Evolutionary conservation across 345 rosid species (phyloP), one percentile per base, ranked within the genome.

Genomic region (Aquilaria sinensis): DNA sequence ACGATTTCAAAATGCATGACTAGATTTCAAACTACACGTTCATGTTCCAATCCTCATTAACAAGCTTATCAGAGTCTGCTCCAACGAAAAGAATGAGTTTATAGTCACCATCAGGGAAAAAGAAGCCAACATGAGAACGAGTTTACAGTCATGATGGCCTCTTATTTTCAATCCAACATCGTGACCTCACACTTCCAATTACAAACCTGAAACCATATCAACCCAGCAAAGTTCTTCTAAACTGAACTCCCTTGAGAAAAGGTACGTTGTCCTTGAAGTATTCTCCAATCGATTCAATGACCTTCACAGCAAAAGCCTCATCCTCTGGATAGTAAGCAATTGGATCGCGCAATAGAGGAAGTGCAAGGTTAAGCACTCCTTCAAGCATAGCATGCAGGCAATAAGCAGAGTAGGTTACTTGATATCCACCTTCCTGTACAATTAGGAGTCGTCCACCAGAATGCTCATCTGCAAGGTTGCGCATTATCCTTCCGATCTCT

Each of bases 381-480:
- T 90, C 97, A 23, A 90, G 84, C 51, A 82, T 77, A 32, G 97
- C 94, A 16, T 93, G 98, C 56, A 93, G 84, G 65, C 97, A 93
- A 64, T 84, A 93, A 11, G 98, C 96, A 31, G 97, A 84, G 77
- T 87, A 90, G 31, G 97, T 88, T 31, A 90, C 74, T 53, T 88
- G 90, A 74, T 93, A 90, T 52, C 96, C 97, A 2, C 98, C 97
- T 85, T 85, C 97, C 77, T 87, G 97, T 58, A 89, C 97, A 56
- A 93, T 74, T 49, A 93, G 92, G 67, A 90, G 69, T 52, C 82
- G 78, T 45, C 96, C 94, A 11, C 70, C 67, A 53, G 81, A 70
- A 67, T 83, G 79, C 61, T 62, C 75, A 51, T 86, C 78, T 11
- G 92, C 83, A 51, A 84, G 62, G 50, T 14, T 31, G 6, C 69